phyloP scores from a whole-genome alignment of 306 rosid genomes.

The Begonia peltatifolia region DNA sequence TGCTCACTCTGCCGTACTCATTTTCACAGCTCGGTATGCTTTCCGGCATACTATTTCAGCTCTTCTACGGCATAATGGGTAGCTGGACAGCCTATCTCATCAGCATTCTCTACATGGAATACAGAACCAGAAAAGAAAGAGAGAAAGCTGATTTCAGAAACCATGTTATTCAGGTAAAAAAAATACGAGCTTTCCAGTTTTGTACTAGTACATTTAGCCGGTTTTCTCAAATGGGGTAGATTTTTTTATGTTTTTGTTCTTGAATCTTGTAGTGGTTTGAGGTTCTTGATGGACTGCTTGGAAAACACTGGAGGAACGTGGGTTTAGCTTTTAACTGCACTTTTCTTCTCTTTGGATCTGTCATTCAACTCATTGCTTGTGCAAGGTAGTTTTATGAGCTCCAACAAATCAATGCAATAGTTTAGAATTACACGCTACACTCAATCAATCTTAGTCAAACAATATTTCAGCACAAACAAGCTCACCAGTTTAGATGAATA shows the following conservation, averaged over 20 bases:
- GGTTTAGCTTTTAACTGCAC: constrained; percentile 98
- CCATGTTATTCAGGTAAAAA: constrained; percentile 81
- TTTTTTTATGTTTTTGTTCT: not conserved
- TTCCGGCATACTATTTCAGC: constrained; percentile 82
- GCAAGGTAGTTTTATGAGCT: constrained; percentile 46
- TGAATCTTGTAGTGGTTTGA: constrained; percentile 62
- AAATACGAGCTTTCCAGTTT: not conserved
- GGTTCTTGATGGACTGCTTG: constrained; percentile 94
- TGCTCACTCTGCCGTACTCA: constrained; percentile 89
- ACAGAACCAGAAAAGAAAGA: constrained; percentile 92
- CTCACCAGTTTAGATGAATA: too few relatives aligned
- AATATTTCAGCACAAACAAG: too few relatives aligned
- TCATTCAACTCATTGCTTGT: constrained; percentile 95
- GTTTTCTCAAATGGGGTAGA: constrained; percentile 17
- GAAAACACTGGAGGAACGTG: constrained; percentile 97
- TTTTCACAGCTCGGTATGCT: constrained; percentile 94
- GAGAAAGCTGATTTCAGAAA: constrained; percentile 87
- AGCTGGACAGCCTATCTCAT: constrained; percentile 99
- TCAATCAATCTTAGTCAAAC: not conserved
- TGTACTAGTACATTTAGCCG: not conserved
- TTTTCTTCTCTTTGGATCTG: constrained; percentile 98
- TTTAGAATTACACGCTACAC: not conserved
- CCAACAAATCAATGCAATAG: constrained; percentile 5
- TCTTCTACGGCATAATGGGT: constrained; percentile 76
- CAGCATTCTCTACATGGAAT: constrained; percentile 80